Evolutionary conservation across 208 protist species (phyloP).

Genomic region (Phytomonas francai): DNA sequence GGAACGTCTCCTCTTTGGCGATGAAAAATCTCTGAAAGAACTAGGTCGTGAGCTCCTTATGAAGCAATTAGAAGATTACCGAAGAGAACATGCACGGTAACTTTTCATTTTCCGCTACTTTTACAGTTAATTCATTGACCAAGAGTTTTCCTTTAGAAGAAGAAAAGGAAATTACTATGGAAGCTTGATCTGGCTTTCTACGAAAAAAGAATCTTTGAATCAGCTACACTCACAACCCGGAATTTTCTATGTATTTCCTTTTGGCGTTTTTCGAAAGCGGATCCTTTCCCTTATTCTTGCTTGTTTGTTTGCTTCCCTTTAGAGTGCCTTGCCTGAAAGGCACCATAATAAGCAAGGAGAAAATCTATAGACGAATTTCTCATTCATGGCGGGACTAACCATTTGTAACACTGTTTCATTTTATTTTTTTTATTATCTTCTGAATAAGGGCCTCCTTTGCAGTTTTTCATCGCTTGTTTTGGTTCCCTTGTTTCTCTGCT

Average conservation of each 20-base stretch:
- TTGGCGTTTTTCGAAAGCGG: too few relatives aligned
- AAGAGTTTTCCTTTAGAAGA: too few relatives aligned
- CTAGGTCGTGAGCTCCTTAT: constrained; percentile 65
- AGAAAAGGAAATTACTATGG: background rate
- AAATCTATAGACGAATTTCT: constrained; percentile 14
- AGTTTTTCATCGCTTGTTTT: constrained; percentile 3
- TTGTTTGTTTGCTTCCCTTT: too few relatives aligned
- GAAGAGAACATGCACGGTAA: constrained; percentile 4
- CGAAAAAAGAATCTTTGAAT: too few relatives aligned
- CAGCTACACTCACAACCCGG: too few relatives aligned
- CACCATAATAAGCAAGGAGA: too few relatives aligned
- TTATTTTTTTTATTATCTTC: constrained; percentile 9
- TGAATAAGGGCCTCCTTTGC: background rate
- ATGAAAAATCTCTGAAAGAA: constrained; percentile 24
- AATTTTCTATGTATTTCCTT: too few relatives aligned
- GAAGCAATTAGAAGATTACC: constrained; percentile 30
- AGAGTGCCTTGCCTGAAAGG: too few relatives aligned
- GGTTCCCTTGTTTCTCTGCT: background rate
- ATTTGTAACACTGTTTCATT: constrained; percentile 1
- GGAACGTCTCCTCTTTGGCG: constrained; percentile 30
- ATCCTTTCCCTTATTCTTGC: too few relatives aligned
- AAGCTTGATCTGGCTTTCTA: background rate
- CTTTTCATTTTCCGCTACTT: too few relatives aligned
- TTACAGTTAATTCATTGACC: too few relatives aligned
- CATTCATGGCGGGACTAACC: background rate